These are phyloP conservation scores for Eucalyptus erythrocorys DNA, from an alignment of 345 rosid species.

Conservation along the genomic window DNA sequence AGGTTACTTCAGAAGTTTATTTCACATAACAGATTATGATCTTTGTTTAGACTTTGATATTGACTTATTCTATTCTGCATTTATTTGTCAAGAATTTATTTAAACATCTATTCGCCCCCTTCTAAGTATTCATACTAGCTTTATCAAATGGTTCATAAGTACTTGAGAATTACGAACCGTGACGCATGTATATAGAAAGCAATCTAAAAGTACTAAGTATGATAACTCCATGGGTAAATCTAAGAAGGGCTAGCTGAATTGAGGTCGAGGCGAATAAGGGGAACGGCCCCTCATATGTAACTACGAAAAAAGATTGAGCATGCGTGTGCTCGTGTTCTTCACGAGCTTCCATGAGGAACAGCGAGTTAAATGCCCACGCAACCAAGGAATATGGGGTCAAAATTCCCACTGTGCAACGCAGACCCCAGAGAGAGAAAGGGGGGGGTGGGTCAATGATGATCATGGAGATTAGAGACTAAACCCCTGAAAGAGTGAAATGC, in stretches of 20 bases:
- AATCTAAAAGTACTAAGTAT: background rate
- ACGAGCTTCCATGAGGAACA: background rate
- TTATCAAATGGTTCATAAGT: too few relatives aligned
- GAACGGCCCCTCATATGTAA: background rate
- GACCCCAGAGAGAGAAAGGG: background rate
- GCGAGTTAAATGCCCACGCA: background rate
- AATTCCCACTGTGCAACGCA: background rate
- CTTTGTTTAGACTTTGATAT: too few relatives aligned
- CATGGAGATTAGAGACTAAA: background rate
- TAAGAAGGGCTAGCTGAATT: background rate
- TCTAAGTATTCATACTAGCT: too few relatives aligned
- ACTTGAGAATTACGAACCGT: too few relatives aligned
- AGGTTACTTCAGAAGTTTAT: too few relatives aligned
- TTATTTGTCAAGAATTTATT: too few relatives aligned
- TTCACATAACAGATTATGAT: too few relatives aligned
- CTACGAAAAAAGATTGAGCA: background rate
- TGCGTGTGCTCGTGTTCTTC: background rate
- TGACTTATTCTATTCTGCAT: rapidly evolving
- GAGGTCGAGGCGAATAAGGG: background rate
- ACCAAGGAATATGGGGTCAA: background rate
- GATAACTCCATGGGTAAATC: background rate
- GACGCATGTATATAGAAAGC: background rate
- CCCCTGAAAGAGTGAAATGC: background rate
- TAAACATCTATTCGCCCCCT: too few relatives aligned
- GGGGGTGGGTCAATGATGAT: background rate